A percentile compares a stretch with the other conserved stretches of the same genome.
phyloP scores from a whole-genome alignment of 1,284 basidiomycete species.

The Ustilago xerochloae region DNA sequence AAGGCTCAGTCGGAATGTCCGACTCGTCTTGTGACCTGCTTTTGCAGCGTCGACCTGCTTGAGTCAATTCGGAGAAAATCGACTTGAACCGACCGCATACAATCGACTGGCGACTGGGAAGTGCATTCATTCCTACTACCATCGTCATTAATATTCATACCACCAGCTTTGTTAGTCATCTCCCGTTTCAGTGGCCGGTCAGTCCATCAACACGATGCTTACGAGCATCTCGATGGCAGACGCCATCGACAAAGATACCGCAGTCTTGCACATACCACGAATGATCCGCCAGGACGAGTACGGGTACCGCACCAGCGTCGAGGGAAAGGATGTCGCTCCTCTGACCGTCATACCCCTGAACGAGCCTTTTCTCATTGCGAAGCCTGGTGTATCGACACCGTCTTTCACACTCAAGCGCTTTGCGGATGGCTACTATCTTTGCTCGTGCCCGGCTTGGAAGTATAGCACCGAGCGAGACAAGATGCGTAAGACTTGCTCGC shows the following conservation, averaged over 20 bases:
- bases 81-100: neutral
- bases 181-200: neutral
- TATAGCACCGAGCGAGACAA: conserved; percentile 72
- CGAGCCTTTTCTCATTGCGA: conserved; percentile 19
- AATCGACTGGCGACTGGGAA: neutral
- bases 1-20: neutral
- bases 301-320: conserved; percentile 41
- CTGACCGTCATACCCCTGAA: conserved; percentile 27
- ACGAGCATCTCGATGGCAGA: conserved; percentile 45
- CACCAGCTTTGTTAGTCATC: neutral
- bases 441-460: conserved; percentile 69
- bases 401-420: conserved; percentile 33
- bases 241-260: conserved; percentile 37
- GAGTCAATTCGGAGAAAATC: neutral
- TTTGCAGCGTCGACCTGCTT: neutral
- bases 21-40: neutral
- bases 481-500: conserved; percentile 75
- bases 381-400: conserved; percentile 4
- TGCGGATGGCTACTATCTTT: conserved; percentile 71
- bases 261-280: conserved; percentile 42
- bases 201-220: conserved; percentile 20
- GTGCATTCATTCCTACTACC: neutral
- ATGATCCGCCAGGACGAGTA: conserved; percentile 47
- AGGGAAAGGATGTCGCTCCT: conserved; percentile 28
- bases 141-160: neutral